Evolutionary conservation across 805 yeast genomes (phyloP).

Genomic region (Metschnikowia anglica): DNA sequence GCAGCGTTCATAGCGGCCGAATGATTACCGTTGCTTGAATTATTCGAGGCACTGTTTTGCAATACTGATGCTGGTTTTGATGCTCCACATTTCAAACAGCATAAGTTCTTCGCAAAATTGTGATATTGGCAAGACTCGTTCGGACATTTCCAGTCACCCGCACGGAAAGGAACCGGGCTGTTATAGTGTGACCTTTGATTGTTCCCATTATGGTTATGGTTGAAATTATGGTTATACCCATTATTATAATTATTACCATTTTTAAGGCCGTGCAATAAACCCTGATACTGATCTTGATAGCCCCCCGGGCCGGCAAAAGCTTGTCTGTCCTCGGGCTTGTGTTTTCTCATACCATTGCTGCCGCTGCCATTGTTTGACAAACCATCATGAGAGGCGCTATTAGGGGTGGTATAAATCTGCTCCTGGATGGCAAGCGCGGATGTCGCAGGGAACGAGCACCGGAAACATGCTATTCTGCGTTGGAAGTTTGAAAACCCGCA

Average conservation of each 20-base stretch:
- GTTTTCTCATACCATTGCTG: conserved; percentile 7
- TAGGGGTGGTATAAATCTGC: conserved; percentile 41
- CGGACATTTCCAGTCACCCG: conserved; percentile 95
- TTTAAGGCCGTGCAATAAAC: conserved; percentile 12
- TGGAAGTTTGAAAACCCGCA: conserved; percentile 96
- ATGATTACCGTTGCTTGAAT: conserved; percentile 5
- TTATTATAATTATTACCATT: conserved; percentile 16
- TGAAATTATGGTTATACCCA: conserved; percentile 18
- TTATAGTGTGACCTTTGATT: conserved; percentile 25
- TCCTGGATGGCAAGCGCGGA: conserved; percentile 70
- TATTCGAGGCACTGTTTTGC: conserved; percentile 4
- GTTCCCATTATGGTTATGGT: conserved; percentile 18
- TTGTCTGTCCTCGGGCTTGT: conserved; percentile 19
- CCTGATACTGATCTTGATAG: conserved; percentile 16
- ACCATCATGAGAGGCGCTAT: background rate
- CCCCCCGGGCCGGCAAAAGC: conserved; percentile 9
- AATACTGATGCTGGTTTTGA: conserved; percentile 47
- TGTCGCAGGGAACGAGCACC: conserved; percentile 86
- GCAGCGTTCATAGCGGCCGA: background rate
- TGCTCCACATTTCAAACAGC: conserved; percentile 86
- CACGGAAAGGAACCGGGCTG: conserved; percentile 83
- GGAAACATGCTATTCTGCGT: conserved; percentile 88
- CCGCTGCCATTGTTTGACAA: background rate
- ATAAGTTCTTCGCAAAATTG: conserved; percentile 86
- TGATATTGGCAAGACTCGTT: conserved; percentile 80